Evolutionary conservation across 2,329 filamentous ascomycete species (phyloP).

Genomic region (Cytospora piceae): DNA sequence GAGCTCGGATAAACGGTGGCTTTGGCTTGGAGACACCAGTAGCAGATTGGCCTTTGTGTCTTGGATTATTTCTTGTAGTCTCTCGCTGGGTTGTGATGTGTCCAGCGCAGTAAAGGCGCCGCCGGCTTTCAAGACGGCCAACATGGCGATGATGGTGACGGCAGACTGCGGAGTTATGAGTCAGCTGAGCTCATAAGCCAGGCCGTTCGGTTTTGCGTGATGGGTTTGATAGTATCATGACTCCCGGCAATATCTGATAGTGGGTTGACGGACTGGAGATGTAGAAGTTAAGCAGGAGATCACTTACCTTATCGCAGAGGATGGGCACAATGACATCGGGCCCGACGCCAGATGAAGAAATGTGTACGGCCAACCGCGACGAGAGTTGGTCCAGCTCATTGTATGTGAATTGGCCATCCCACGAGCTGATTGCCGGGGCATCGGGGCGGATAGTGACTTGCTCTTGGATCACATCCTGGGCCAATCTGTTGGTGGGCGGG

Average conservation of each 20-base stretch:
- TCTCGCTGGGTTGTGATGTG: slow-evolving; percentile 36
- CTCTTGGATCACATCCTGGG: too few relatives aligned
- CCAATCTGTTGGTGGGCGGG: too few relatives aligned
- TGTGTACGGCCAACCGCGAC: background rate
- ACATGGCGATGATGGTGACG: slow-evolving; percentile 26
- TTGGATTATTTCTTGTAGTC: background rate
- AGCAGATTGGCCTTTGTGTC: background rate
- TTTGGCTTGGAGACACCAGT: background rate
- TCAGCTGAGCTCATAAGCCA: background rate
- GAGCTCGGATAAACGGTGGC: too few relatives aligned
- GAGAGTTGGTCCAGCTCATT: background rate
- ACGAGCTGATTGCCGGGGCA: background rate
- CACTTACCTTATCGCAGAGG: slow-evolving; percentile 16
- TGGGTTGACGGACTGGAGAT: too few relatives aligned
- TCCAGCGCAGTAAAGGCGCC: slow-evolving; percentile 36
- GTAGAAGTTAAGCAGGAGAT: too few relatives aligned
- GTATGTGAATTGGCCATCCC: slow-evolving; percentile 1
- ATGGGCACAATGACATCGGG: slow-evolving; percentile 8
- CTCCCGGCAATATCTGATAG: too few relatives aligned
- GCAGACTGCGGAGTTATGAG: slow-evolving; percentile 1
- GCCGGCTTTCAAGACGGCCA: slow-evolving; percentile 28
- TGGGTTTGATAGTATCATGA: background rate
- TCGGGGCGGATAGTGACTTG: too few relatives aligned
- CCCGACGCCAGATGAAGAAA: background rate
- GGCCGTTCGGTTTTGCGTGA: too few relatives aligned